Conservation (phyloP, 2,329 filamentous ascomycete species). For the Exophiala spinifera region DNA sequence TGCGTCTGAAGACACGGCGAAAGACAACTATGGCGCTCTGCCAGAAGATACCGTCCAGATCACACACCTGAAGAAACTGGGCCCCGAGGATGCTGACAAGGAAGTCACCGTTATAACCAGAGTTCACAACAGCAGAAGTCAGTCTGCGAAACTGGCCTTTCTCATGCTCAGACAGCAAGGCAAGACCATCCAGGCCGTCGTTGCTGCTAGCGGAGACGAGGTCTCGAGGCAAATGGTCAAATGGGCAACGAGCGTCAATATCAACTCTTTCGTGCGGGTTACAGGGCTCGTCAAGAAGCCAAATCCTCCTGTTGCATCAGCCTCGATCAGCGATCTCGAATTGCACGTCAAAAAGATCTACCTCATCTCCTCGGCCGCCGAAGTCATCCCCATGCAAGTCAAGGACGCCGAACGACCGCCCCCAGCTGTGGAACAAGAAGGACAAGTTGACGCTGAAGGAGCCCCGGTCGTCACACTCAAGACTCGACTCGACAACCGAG, state of each 20-base stretch:
- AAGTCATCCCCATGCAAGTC: constrained; percentile 59
- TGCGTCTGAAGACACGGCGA: constrained; percentile 56
- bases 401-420: constrained; percentile 52
- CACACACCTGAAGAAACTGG: constrained; percentile 59
- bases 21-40: constrained; percentile 75
- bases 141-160: constrained; percentile 89
- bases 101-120: constrained; percentile 73
- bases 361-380: constrained; percentile 64
- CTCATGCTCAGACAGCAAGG: constrained; percentile 77
- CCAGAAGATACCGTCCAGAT: constrained; percentile 55
- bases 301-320: constrained; percentile 83
- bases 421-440: constrained; percentile 46
- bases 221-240: constrained; percentile 91
- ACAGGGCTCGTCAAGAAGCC: constrained; percentile 79
- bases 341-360: constrained; percentile 86
- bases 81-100: constrained; percentile 63
- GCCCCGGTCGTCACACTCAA: constrained; percentile 73
- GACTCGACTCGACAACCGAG: constrained; percentile 85
- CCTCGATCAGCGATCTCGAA: constrained; percentile 74
- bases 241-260: constrained; percentile 70
- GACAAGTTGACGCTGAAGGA: constrained; percentile 50
- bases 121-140: constrained; percentile 82
- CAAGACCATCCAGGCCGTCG: constrained; percentile 79
- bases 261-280: constrained; percentile 78
- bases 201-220: constrained; percentile 55